phyloP scores from a whole-genome alignment of 2,329 filamentous ascomycete genomes.

The Xylariales sp. region DNA sequence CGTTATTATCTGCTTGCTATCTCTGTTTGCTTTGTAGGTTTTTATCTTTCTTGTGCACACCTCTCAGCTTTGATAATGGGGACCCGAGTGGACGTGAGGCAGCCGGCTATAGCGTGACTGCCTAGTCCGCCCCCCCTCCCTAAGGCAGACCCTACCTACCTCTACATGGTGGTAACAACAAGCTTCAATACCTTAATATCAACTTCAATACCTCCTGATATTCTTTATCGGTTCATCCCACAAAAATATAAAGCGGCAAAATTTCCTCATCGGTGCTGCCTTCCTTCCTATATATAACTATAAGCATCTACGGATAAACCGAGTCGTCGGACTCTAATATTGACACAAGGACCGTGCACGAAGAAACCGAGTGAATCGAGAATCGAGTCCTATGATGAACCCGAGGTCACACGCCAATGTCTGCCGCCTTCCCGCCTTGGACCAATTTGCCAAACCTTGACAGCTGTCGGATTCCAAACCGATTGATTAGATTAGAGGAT shows the following conservation, averaged over 20 bases:
- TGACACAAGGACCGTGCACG: neutral
- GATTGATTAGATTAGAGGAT: neutral
- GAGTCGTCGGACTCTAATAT: neutral
- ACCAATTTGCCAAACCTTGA: neutral
- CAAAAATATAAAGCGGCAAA: neutral
- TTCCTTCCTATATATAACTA: neutral
- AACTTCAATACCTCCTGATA: constrained; percentile 6
- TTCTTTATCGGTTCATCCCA: neutral
- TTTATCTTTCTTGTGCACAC: no score
- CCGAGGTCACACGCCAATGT: neutral
- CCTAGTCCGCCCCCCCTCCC: constrained; percentile 1
- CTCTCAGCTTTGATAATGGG: constrained; percentile 8
- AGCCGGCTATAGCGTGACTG: constrained; percentile 1
- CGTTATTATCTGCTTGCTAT: no score
- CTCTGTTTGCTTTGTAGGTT: neutral
- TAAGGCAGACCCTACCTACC: neutral
- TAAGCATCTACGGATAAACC: neutral
- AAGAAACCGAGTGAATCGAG: neutral
- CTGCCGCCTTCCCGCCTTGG: neutral
- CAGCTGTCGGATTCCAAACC: constrained; percentile 12
- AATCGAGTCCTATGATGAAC: constrained; percentile 3
- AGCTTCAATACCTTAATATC: neutral
- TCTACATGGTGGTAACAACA: no score
- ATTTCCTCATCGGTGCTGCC: neutral
- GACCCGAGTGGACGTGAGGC: constrained; percentile 2